These are phyloP conservation scores for Coemansia sp. DNA, from an alignment of 192 early-diverging fungal genomes.

Conservation along the genomic window DNA sequence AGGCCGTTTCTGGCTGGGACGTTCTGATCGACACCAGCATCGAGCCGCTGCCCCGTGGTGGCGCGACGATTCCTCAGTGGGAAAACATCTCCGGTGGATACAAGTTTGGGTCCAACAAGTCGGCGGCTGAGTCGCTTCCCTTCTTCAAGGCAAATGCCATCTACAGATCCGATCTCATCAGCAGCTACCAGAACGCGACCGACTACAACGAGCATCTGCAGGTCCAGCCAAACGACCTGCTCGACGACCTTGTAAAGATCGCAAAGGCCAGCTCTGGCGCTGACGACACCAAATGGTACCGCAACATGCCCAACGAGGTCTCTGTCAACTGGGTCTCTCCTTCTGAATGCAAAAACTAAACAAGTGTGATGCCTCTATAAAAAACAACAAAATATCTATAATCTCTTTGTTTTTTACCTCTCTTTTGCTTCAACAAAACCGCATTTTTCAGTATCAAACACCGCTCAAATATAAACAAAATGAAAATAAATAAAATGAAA, in stretches of 20 bases:
- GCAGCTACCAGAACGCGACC: slow-evolving; percentile 68
- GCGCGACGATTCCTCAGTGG: slow-evolving; percentile 52
- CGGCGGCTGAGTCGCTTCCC: slow-evolving; percentile 29
- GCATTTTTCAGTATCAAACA: no score
- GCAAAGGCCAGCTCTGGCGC: slow-evolving; percentile 52
- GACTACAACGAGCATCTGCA: slow-evolving; percentile 65
- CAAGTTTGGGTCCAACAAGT: slow-evolving; percentile 10
- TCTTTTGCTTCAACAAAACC: no score
- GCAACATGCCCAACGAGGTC: slow-evolving; percentile 61
- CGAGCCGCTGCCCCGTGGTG: slow-evolving; percentile 56
- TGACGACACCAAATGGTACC: slow-evolving; percentile 61
- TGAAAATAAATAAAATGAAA: no score
- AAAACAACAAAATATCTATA: no score
- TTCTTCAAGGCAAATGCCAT: slow-evolving; percentile 60
- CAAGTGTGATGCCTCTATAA: no score
- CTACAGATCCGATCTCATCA: slow-evolving; percentile 61
- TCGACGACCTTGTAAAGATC: slow-evolving; percentile 53
- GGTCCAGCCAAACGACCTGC: slow-evolving; percentile 59
- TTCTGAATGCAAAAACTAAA: slow-evolving; percentile 28
- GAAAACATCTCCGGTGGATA: slow-evolving; percentile 33
- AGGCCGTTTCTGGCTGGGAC: slow-evolving; percentile 56
- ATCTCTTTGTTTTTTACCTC: no score
- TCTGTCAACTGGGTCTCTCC: slow-evolving; percentile 55
- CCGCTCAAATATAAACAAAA: no score
- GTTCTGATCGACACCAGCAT: slow-evolving; percentile 60